phyloP scores from a whole-genome alignment of 129 eudicot genomes.

The Cynara cardunculus region DNA sequence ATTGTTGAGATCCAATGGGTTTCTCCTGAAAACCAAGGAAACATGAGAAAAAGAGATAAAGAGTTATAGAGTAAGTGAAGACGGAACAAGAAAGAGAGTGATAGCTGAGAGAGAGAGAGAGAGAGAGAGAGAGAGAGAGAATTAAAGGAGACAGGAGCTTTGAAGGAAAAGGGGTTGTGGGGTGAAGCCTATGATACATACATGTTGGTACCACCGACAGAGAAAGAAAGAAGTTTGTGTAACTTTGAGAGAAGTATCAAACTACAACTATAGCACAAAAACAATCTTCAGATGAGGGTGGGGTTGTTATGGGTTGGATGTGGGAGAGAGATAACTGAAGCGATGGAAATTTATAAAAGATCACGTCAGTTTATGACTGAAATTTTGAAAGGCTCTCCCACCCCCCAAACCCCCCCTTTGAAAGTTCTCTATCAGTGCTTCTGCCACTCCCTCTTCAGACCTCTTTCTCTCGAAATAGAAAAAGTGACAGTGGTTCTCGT shows the following conservation, averaged over 20 bases:
- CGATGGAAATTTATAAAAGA: constrained; percentile 36
- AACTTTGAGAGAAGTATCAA: constrained; percentile 23
- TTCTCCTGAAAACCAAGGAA: constrained; percentile 66
- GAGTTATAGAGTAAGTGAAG: constrained; percentile 10
- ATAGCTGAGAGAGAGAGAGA: constrained; percentile 6
- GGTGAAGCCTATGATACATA: constrained; percentile 27
- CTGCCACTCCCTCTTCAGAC: constrained; percentile 44
- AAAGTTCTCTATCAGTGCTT: constrained; percentile 54
- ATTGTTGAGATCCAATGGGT: constrained; percentile 91
- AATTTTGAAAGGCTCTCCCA: constrained; percentile 1
- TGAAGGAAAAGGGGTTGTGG: constrained; percentile 16
- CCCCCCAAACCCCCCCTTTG: constrained; percentile 9
- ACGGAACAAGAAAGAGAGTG: constrained; percentile 23
- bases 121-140: background rate
- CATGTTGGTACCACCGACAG: constrained; percentile 46
- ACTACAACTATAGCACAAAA: constrained; percentile 13
- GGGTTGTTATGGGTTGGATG: constrained; percentile 9
- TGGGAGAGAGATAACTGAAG: constrained; percentile 27
- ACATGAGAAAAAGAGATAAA: background rate
- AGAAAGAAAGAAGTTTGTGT: constrained; percentile 27
- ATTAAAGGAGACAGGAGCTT: background rate
- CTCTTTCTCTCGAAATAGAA: constrained; percentile 42
- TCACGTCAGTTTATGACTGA: constrained; percentile 55
- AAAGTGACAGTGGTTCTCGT: constrained; percentile 67
- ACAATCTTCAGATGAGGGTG: constrained; percentile 25